phyloP scores from a whole-genome alignment of 202 grass and related monocot genomes.

The Schoenoplectus tabernaemontani region DNA sequence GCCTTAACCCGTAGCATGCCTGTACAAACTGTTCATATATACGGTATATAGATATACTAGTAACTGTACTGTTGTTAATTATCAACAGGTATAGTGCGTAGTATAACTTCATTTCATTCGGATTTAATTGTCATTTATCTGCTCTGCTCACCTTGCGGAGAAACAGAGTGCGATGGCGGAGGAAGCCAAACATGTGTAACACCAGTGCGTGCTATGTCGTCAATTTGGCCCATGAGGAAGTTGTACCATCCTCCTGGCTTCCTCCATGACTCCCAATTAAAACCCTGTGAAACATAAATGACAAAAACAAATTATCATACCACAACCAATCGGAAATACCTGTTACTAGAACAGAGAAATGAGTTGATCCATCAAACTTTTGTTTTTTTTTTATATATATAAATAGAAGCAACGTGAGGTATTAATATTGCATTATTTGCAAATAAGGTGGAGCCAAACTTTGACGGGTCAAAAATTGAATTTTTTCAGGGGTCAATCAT shows the following conservation, averaged over 20 bases:
- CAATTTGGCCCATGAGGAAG: slow-evolving; percentile 17
- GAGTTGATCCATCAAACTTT: neutral
- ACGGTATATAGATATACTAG: too few relatives aligned
- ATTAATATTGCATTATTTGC: neutral
- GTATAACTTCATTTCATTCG: too few relatives aligned
- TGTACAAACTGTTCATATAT: too few relatives aligned
- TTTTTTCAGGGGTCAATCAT: too few relatives aligned
- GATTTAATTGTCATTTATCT: neutral
- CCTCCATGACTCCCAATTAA: slow-evolving; percentile 61
- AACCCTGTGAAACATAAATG: slow-evolving; percentile 25
- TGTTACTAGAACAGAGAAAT: neutral
- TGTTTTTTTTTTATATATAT: neutral
- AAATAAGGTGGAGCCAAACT: neutral
- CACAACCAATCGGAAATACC: neutral
- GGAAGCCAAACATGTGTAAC: slow-evolving; percentile 43
- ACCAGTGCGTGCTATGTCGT: slow-evolving; percentile 32
- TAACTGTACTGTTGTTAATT: too few relatives aligned
- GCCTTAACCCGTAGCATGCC: too few relatives aligned
- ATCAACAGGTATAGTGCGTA: too few relatives aligned
- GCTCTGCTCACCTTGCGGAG: slow-evolving; percentile 38
- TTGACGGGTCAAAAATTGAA: neutral
- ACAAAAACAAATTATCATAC: neutral
- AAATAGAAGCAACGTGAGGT: neutral
- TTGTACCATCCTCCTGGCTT: slow-evolving; percentile 49
- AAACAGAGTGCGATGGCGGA: slow-evolving; percentile 29